Evolutionary conservation across 305 asterid species (phyloP), one percentile per base, ranked within the genome.

Genomic region (Rubia tinctorum): DNA sequence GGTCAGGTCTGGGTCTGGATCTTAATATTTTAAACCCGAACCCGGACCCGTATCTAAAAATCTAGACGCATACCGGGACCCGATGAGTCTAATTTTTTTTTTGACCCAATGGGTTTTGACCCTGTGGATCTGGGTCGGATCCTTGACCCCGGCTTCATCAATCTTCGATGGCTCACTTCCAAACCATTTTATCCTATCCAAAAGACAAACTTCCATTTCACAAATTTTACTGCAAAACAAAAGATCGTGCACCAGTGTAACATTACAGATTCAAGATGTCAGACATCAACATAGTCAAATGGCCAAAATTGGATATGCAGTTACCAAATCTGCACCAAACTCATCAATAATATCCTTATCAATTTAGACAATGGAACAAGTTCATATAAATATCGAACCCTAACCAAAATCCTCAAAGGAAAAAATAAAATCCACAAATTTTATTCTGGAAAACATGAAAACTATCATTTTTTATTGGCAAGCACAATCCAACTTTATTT

Each of bases 141-240:
- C n/a, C n/a, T n/a, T n/a, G n/a, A n/a, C n/a, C n/a, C n/a, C n/a
- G n/a, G 82, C 87, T 76, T 86, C 96, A 23, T 89, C 85, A 59
- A 88, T 69, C 15, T 78, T 70, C 7, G 86, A 77, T 0, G 88
- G 85, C 8, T 85, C 83, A 15, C 22, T 73, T 12, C 80, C 89
- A 3, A 80, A 73, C 44, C 63, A 81, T 74, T 66, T 79, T 73
- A 76, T 81, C 68, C 70, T 73, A 42, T 49, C 49, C 44, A 69
- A 40, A 73, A 74, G 67, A 73, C 77, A 78, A 71, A 67, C 77
- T 78, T 72, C 58, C 75, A 79, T 72, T 69, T 51, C 74, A 37
- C 37, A 71, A 73, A 66, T 49, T 75, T 71, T 64, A 72, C 81
- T 73, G 73, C 34, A 30, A 30, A 3, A 49, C 68, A 45, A 17